These are phyloP conservation scores for Colletotrichum lini DNA, from an alignment of 2,329 filamentous ascomycete species.

Conservation along the genomic window DNA sequence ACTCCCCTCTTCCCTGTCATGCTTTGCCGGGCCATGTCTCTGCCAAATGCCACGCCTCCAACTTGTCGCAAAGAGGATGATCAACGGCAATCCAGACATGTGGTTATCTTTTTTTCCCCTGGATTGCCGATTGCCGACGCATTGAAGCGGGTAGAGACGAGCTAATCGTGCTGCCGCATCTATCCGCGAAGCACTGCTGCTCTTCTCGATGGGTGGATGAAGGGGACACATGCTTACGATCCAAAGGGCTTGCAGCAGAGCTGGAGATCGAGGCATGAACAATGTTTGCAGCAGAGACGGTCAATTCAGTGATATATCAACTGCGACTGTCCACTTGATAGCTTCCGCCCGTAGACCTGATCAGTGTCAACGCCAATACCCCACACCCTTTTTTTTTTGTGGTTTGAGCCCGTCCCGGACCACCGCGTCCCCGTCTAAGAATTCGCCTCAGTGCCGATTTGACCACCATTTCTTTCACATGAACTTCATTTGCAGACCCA, in stretches of 20 bases:
- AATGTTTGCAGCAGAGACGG: conserved; percentile 13
- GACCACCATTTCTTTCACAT: conserved; percentile 21
- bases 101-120: not conserved
- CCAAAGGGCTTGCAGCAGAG: conserved; percentile 3
- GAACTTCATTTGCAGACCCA: conserved; percentile 25
- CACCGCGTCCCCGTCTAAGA: conserved; percentile 38
- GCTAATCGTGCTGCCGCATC: conserved; percentile 7
- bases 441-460: conserved; percentile 23
- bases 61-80: conserved; percentile 16
- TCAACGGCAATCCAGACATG: not conserved
- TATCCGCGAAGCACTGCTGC: not conserved
- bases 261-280: conserved; percentile 24
- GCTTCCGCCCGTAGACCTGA: too few relatives aligned
- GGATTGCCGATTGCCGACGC: conserved; percentile 31
- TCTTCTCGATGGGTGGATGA: not conserved
- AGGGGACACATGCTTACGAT: conserved; percentile 19
- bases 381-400: not conserved
- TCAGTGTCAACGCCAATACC: not conserved
- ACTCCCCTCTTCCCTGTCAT: conserved; percentile 3
- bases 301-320: conserved; percentile 35
- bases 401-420: conserved; percentile 15
- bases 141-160: conserved; percentile 4
- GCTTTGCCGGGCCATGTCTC: conserved; percentile 8
- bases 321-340: conserved; percentile 29
- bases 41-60: conserved; percentile 21